These are phyloP conservation scores for Candida glucosophila DNA, from an alignment of 1,139 yeast species.

Conservation along the genomic window DNA sequence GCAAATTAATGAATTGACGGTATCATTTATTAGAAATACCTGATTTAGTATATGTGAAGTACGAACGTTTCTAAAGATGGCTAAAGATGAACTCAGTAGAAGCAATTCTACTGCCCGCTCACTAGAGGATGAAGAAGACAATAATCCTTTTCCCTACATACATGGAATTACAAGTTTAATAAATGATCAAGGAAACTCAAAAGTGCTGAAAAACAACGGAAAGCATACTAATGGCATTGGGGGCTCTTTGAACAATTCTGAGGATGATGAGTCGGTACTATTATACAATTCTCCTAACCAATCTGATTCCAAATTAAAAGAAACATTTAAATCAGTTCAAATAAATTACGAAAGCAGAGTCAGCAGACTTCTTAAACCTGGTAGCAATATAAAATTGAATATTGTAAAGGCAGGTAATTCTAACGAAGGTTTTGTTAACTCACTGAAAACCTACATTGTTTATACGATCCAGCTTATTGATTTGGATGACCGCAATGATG, in stretches of 20 bases:
- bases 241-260: constrained; percentile 2
- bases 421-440: constrained; percentile 55
- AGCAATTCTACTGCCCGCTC: too few species aligned
- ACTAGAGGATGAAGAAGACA: constrained; percentile 35
- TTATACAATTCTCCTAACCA: constrained; percentile 12
- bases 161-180: constrained; percentile 23
- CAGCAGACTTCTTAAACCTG: constrained; percentile 23
- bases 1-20: too few species aligned
- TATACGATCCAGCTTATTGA: constrained; percentile 61
- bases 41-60: too few species aligned
- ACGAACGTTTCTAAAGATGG: too few species aligned
- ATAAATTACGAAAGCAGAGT: constrained; percentile 33
- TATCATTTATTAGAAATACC: too few species aligned
- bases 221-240: constrained; percentile 3
- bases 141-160: constrained; percentile 42
- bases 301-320: constrained; percentile 5
- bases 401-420: constrained; percentile 75
- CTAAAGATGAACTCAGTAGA: too few species aligned
- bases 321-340: constrained; percentile 20
- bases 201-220: constrained; percentile 3
- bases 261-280: constrained; percentile 20
- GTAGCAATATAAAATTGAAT: constrained; percentile 31
- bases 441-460: constrained; percentile 63
- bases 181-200: constrained; percentile 6
- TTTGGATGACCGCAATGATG: constrained; percentile 26